Evolutionary conservation across 208 protist species (phyloP), one percentile per base, ranked within the genome.

Genomic region (Acanthamoeba royreba): DNA sequence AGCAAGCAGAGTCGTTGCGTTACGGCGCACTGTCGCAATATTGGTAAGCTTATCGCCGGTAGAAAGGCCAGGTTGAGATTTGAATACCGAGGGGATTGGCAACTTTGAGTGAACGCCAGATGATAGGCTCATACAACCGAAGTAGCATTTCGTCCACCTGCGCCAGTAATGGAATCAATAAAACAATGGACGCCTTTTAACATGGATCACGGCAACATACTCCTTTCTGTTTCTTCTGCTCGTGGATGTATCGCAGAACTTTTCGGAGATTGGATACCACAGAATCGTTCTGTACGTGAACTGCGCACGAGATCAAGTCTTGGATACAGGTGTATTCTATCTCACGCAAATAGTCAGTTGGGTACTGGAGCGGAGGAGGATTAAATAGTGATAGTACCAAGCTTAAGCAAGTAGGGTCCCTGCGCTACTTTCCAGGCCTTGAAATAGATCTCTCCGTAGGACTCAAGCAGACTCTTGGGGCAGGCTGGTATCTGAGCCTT

Each of bases 41-140:
- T 61, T 11, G 31, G 19, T 69, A 1, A 69, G 9, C 13, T 9
- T 8, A n/a, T 69, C 19, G n/a, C 28, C 13, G 86, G 53, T 25
- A 35, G 58, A 66, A 47, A 46, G 87, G 38, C 11, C 15, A 95
- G 69, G 3, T 15, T 0, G 7, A 77, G 95, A 13, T 33, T 92
- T 87, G n/a, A 74, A 45, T 49, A 31, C 69, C 94, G 45, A 61
- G 86, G 15, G 89, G 77, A 66, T 97, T 97, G 49, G 96, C 95
- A 25, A 95, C 96, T 61, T 89, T 92, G 66, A 98, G 83, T 11
- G 96, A 83, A 35, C 97, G 81, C 96, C 96, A 98, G 4, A 98
- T 40, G n/a, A 98, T 97, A 11, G 97, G 97, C 35, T 97, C 93
- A 83, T 98, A 98, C 22, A 97, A 42, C 5, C 96, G 93, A 11